phyloP scores from a whole-genome alignment of 371 early-diverging fungal species.

The Funneliformis caledonium region DNA sequence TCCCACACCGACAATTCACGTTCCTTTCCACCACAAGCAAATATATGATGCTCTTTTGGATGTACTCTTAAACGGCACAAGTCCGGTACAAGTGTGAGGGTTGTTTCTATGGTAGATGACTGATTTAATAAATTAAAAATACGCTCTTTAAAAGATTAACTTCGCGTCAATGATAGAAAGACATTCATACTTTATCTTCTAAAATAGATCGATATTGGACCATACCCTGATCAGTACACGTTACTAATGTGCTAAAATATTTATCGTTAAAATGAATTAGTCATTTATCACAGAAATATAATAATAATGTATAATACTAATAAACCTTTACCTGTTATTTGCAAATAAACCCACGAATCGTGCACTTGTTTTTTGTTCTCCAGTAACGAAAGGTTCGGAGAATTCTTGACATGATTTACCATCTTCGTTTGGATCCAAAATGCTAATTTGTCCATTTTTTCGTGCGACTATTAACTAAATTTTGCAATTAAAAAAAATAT shows the following conservation, averaged over 20 bases:
- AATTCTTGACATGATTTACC: constrained; percentile 56
- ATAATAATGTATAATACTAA: background rate
- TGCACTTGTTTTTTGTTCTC: constrained; percentile 46
- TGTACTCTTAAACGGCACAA: constrained; percentile 74
- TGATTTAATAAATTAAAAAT: background rate
- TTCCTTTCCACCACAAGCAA: constrained; percentile 88
- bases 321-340: constrained; percentile 51
- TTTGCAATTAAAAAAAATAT: background rate
- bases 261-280: background rate
- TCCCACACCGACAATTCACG: constrained; percentile 84
- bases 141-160: constrained; percentile 41
- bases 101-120: constrained; percentile 11
- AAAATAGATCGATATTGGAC: background rate
- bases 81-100: constrained; percentile 49
- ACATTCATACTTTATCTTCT: background rate
- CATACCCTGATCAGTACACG: constrained; percentile 21
- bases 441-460: constrained; percentile 65
- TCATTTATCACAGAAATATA: background rate
- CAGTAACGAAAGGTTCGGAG: constrained; percentile 47
- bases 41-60: constrained; percentile 62
- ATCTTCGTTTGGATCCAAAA: constrained; percentile 55
- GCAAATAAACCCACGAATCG: constrained; percentile 68
- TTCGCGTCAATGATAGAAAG: constrained; percentile 37
- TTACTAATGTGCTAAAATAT: background rate
- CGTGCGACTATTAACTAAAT: constrained; percentile 60